phyloP scores from a whole-genome alignment of 768 basidiomycete species.

The Roridomyces roridus region DNA sequence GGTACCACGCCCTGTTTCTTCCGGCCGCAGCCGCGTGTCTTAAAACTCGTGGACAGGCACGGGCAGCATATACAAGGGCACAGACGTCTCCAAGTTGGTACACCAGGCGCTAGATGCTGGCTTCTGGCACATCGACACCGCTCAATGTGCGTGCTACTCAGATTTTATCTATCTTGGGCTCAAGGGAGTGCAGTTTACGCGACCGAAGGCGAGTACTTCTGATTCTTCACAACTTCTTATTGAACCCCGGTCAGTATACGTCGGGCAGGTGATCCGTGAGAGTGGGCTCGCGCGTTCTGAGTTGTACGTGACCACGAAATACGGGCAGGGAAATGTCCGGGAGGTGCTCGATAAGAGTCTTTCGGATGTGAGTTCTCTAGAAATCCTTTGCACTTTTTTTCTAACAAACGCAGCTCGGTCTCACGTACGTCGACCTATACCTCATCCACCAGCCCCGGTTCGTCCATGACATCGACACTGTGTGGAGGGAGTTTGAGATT shows the following conservation, averaged over 20 bases:
- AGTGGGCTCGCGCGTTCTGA: constrained; percentile 51
- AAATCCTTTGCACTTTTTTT: constrained; percentile 7
- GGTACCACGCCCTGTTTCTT: constrained; percentile 50
- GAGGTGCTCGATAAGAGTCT: constrained; percentile 54
- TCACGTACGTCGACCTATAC: constrained; percentile 71
- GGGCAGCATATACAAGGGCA: constrained; percentile 50
- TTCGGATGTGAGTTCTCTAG: constrained; percentile 46
- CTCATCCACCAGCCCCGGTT: constrained; percentile 61
- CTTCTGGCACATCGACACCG: constrained; percentile 68
- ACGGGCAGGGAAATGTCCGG: constrained; percentile 43
- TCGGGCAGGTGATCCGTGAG: constrained; percentile 47
- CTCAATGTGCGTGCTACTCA: constrained; percentile 48
- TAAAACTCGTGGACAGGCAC: constrained; percentile 50
- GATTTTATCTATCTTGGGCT: too few relatives aligned
- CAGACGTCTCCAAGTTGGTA: constrained; percentile 59
- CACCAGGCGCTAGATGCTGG: constrained; percentile 63
- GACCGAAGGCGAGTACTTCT: too few relatives aligned
- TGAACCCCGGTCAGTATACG: constrained; percentile 32
- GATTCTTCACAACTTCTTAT: too few relatives aligned
- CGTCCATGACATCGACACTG: constrained; percentile 38
- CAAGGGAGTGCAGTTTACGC: too few relatives aligned
- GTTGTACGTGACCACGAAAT: constrained; percentile 65
- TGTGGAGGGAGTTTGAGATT: constrained; percentile 65
- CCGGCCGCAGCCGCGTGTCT: constrained; percentile 44
- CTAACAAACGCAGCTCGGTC: constrained; percentile 52